A percentile compares a stretch with the other conserved stretches of the same genome.
phyloP scores from a whole-genome alignment of 441 rosid species.

The Eruca vesicaria region DNA sequence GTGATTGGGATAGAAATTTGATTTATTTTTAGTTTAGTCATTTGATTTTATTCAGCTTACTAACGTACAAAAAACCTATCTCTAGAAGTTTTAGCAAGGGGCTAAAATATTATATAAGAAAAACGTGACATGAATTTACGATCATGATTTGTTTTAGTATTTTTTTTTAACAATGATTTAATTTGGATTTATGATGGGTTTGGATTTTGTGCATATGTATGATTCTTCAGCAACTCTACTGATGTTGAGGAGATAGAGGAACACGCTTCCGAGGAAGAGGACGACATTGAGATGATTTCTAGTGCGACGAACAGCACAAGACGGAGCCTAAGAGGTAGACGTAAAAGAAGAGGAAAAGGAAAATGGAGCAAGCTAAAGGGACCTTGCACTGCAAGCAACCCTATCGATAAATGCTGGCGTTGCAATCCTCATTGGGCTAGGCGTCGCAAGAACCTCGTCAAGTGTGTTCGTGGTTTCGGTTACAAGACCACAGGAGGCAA shows the following conservation, averaged over 20 bases:
- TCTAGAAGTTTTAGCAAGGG: background rate
- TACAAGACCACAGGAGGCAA: conserved; percentile 48
- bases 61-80: background rate
- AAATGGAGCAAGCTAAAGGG: conserved; percentile 38
- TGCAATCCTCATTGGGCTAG: conserved; percentile 45
- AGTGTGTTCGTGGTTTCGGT: conserved; percentile 53
- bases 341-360: conserved; percentile 18
- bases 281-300: conserved; percentile 11
- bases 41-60: background rate
- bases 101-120: background rate
- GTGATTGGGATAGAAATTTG: background rate
- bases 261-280: background rate
- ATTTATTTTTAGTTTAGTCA: background rate
- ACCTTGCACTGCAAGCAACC: conserved; percentile 58
- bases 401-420: conserved; percentile 62
- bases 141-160: background rate
- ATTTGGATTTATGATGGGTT: background rate
- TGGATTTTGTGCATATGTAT: conserved; percentile 6
- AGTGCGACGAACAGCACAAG: conserved; percentile 36
- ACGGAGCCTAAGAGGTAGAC: conserved; percentile 23
- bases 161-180: background rate
- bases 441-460: conserved; percentile 42
- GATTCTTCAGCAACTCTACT: conserved; percentile 34
- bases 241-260: conserved; percentile 19
- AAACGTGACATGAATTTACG: background rate